Conservation (phyloP, 139 green algal species). For the Haematococcus sp. region DNA sequence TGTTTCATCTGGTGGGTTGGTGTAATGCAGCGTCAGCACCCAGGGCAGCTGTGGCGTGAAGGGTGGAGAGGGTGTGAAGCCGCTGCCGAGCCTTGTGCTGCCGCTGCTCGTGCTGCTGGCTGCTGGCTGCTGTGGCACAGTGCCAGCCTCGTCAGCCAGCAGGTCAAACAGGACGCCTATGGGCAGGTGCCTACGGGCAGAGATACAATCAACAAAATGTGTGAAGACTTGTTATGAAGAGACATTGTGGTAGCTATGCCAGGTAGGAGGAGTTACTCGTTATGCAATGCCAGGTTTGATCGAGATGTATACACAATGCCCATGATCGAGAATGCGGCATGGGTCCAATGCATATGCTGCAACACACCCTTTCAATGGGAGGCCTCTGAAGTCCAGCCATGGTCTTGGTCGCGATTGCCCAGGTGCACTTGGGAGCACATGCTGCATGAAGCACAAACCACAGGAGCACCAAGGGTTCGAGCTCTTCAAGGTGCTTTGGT, state of each 20-base stretch:
- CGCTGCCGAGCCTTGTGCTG: too few species aligned
- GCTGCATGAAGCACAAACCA: constrained; percentile 26
- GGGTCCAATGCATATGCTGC: not conserved
- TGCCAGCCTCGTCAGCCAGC: constrained; percentile 1
- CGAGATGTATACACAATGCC: too few species aligned
- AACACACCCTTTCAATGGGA: constrained; percentile 56
- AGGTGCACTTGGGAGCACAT: constrained; percentile 48
- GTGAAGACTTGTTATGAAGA: not conserved
- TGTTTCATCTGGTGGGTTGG: constrained; percentile 10
- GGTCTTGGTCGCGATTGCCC: constrained; percentile 27
- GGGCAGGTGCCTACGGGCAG: constrained; percentile 40
- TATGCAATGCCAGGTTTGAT: too few species aligned
- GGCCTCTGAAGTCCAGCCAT: constrained; percentile 50
- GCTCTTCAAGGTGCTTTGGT: too few species aligned
- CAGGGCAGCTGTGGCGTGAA: constrained; percentile 34
- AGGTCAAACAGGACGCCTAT: constrained; percentile 57
- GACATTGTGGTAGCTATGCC: too few species aligned
- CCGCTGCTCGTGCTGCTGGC: constrained; percentile 8
- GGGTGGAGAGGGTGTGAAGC: too few species aligned
- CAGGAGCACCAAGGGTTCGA: too few species aligned
- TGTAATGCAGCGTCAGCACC: constrained; percentile 43
- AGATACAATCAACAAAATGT: not conserved
- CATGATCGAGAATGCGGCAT: too few species aligned
- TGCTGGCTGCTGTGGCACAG: too few species aligned
- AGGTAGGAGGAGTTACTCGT: too few species aligned